Percentiles rank a stretch among this genome's conserved stretches.
These are phyloP conservation scores for Lentinula sp. DNA, from an alignment of 768 basidiomycete species.

Conservation along the genomic window DNA sequence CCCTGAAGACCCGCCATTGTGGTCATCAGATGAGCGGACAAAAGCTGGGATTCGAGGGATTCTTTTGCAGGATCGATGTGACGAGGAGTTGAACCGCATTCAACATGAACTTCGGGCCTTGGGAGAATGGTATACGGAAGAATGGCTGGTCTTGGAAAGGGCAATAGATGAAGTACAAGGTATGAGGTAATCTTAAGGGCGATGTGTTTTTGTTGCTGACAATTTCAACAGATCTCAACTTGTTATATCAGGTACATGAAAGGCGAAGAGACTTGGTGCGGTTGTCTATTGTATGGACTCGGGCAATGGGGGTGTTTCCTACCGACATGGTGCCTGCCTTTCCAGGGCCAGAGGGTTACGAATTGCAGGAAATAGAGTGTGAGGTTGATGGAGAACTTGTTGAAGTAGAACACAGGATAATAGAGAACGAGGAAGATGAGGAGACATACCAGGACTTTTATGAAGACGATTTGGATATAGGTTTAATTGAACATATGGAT, in stretches of 20 bases:
- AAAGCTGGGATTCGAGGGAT: constrained; percentile 21
- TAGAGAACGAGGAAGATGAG: constrained; percentile 10
- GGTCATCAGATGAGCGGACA: constrained; percentile 22
- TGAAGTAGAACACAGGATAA: not conserved
- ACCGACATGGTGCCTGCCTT: not conserved
- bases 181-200: not conserved
- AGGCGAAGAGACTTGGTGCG: not conserved
- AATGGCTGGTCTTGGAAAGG: not conserved
- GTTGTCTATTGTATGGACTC: constrained; percentile 5
- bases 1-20: constrained; percentile 9
- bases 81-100: constrained; percentile 14
- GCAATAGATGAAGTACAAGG: constrained; percentile 1
- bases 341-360: not conserved
- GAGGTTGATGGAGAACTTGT: not conserved
- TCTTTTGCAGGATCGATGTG: constrained; percentile 13
- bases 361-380: not conserved
- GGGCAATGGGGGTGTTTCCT: not conserved
- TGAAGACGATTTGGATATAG: constrained; percentile 3
- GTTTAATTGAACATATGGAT: not conserved
- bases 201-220: no score
- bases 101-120: constrained; percentile 11
- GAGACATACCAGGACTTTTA: constrained; percentile 6
- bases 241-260: not conserved
- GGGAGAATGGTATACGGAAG: constrained; percentile 8
- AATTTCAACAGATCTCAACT: not conserved